A percentile compares a stretch with the other conserved stretches of the same genome.
Conservation (phyloP, 192 early-diverging fungal genomes). For the Podila epigama region DNA sequence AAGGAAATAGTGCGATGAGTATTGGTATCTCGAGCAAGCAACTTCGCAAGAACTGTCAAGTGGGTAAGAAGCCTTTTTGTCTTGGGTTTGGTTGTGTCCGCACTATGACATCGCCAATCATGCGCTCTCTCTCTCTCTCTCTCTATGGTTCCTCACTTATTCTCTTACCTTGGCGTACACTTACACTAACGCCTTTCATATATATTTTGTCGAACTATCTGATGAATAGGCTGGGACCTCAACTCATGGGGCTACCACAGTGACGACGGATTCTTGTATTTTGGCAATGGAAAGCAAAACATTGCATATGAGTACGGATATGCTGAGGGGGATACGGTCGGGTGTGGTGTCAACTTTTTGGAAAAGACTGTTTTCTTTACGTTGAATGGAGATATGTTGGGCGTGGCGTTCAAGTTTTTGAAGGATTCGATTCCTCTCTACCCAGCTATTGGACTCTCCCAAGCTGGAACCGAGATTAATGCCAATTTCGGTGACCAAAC, state of each 20-base stretch:
- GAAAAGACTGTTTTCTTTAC: slow-evolving; percentile 36
- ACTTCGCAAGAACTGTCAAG: slow-evolving; percentile 47
- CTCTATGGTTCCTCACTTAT: neutral
- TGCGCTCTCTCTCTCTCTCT: neutral
- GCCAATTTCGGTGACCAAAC: slow-evolving; percentile 51
- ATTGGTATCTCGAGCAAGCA: slow-evolving; percentile 41
- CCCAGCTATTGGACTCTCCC: slow-evolving; percentile 42
- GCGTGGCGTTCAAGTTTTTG: slow-evolving; percentile 37
- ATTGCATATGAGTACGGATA: slow-evolving; percentile 23
- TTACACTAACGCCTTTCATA: neutral
- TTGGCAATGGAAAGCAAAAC: slow-evolving; percentile 42
- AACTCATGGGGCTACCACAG: slow-evolving; percentile 47
- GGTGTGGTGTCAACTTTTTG: slow-evolving; percentile 45
- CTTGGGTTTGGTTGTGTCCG: no score
- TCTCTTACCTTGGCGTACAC: neutral
- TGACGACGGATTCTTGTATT: slow-evolving; percentile 41
- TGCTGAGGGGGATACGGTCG: slow-evolving; percentile 25
- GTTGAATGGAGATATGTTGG: slow-evolving; percentile 33
- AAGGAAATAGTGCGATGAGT: slow-evolving; percentile 42
- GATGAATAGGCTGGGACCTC: slow-evolving; percentile 33
- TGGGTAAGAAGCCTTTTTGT: slow-evolving; percentile 28
- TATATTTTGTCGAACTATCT: neutral
- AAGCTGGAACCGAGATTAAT: slow-evolving; percentile 46
- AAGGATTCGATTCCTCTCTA: slow-evolving; percentile 41
- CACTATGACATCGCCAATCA: neutral